These are phyloP conservation scores for Biscogniauxia marginata DNA, from an alignment of 2,329 filamentous ascomycete genomes.

Conservation along the genomic window DNA sequence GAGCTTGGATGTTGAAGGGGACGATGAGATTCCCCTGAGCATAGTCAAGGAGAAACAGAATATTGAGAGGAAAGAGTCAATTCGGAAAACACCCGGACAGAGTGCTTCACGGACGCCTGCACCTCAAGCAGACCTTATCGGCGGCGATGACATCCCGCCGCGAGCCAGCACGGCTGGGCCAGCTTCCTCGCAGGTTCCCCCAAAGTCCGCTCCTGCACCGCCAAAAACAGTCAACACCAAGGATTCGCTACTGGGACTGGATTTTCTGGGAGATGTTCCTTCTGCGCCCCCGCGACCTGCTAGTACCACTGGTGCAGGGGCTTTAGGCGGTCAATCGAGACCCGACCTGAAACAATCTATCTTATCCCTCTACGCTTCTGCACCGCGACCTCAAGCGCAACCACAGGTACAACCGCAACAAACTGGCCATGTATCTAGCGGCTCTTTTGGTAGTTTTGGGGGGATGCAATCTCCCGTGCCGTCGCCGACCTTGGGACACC, in stretches of 20 bases:
- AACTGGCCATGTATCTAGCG: conserved; percentile 55
- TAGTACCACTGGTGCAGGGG: conserved; percentile 69
- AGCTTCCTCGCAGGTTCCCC: conserved; percentile 52
- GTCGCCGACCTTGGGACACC: conserved; percentile 53
- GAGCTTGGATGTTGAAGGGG: conserved; percentile 76
- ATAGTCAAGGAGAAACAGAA: conserved; percentile 66
- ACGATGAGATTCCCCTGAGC: conserved; percentile 73
- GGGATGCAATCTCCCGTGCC: conserved; percentile 58
- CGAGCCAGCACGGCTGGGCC: conserved; percentile 75
- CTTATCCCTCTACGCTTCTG: conserved; percentile 86
- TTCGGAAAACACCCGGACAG: conserved; percentile 59
- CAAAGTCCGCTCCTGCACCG: conserved; percentile 63
- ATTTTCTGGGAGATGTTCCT: conserved; percentile 79
- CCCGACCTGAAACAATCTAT: conserved; percentile 98
- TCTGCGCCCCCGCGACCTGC: conserved; percentile 75
- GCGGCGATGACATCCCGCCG: conserved; percentile 65
- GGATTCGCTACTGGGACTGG: conserved; percentile 87
- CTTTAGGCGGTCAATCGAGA: conserved; percentile 65
- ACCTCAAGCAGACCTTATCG: conserved; percentile 76
- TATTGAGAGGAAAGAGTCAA: conserved; percentile 57
- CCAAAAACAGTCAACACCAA: conserved; percentile 70
- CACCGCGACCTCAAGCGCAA: conserved; percentile 69
- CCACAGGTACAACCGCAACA: conserved; percentile 55
- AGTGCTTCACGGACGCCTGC: conserved; percentile 38
- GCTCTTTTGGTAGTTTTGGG: conserved; percentile 71